A percentile compares a stretch with the other conserved stretches of the same genome.
These are phyloP conservation scores for Endocladia muricata DNA, from an alignment of 31 red algal genomes.

Conservation along the genomic window DNA sequence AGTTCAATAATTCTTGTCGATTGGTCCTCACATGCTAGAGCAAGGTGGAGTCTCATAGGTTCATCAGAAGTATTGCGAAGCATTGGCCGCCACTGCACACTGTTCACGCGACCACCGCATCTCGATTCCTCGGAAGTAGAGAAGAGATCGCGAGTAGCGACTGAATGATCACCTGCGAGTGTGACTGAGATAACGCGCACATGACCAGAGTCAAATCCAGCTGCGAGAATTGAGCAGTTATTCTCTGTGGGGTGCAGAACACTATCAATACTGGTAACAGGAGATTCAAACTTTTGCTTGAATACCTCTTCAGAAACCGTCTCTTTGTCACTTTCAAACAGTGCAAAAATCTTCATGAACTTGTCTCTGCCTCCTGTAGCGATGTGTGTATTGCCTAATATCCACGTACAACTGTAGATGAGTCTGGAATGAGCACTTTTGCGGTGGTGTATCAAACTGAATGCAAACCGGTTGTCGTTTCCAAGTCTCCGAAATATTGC, in stretches of 20 bases:
- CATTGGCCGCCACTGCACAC: conserved; percentile 51
- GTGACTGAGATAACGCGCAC: conserved; percentile 2
- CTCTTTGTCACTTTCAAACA: background rate
- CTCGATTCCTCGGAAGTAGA: conserved; percentile 1
- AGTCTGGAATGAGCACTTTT: conserved; percentile 57
- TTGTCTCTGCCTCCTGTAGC: conserved; percentile 71
- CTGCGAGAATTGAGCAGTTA: conserved; percentile 3
- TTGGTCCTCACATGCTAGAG: conserved; percentile 49
- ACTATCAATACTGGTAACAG: conserved; percentile 52
- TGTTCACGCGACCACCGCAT: conserved; percentile 53
- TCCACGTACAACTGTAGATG: conserved; percentile 51
- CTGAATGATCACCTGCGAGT: background rate
- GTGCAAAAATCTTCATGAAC: conserved; percentile 34
- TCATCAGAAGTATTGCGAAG: background rate
- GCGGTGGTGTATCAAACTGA: background rate
- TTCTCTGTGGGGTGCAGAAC: background rate
- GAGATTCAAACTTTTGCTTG: conserved; percentile 48
- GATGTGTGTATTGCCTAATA: conserved; percentile 26
- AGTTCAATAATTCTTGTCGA: conserved; percentile 43
- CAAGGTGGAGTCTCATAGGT: conserved; percentile 18
- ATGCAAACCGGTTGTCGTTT: conserved; percentile 7
- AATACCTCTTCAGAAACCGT: conserved; percentile 22
- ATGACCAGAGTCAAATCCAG: conserved; percentile 53
- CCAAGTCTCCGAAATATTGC: conserved; percentile 32
- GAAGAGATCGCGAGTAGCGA: background rate